Evolutionary conservation across 1,139 yeast genomes (phyloP).

Genomic region (Geotrichum fermentans): DNA sequence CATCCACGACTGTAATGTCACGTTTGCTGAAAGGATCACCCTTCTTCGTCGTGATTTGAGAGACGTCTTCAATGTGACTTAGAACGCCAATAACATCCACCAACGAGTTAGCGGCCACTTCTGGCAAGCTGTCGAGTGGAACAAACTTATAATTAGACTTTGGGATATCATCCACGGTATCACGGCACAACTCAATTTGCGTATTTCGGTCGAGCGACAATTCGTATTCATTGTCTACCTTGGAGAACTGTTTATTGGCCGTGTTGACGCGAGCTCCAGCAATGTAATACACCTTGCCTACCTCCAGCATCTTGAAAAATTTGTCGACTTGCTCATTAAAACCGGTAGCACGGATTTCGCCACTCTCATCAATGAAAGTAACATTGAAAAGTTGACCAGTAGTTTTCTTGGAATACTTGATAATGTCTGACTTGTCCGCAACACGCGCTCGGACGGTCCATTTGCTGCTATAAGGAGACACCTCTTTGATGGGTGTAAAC

Average conservation of each 20-base stretch:
- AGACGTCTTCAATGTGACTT: conserved; percentile 66
- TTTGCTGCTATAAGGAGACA: conserved; percentile 83
- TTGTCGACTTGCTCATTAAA: conserved; percentile 84
- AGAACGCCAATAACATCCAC: conserved; percentile 86
- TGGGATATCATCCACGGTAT: conserved; percentile 58
- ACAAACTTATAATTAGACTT: conserved; percentile 72
- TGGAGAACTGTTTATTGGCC: conserved; percentile 83
- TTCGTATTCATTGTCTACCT: conserved; percentile 84
- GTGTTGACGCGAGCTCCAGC: conserved; percentile 76
- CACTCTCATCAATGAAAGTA: conserved; percentile 87
- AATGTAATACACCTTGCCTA: conserved; percentile 83
- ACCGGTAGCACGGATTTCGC: conserved; percentile 94
- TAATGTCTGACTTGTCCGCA: conserved; percentile 78
- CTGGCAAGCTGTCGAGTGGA: conserved; percentile 60
- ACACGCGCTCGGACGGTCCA: conserved; percentile 96
- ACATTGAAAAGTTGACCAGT: conserved; percentile 78
- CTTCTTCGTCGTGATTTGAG: conserved; percentile 83
- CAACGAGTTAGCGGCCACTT: conserved; percentile 63
- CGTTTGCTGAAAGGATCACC: conserved; percentile 91
- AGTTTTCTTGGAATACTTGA: conserved; percentile 67
- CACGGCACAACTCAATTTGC: conserved; percentile 64
- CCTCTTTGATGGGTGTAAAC: conserved; percentile 73
- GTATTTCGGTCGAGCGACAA: conserved; percentile 77
- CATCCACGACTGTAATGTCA: conserved; percentile 81
- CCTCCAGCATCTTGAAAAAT: conserved; percentile 68